Evolutionary conservation across 2,329 filamentous ascomycete species (phyloP), one percentile per base, ranked within the genome.

Genomic region (Botrytis fabae): DNA sequence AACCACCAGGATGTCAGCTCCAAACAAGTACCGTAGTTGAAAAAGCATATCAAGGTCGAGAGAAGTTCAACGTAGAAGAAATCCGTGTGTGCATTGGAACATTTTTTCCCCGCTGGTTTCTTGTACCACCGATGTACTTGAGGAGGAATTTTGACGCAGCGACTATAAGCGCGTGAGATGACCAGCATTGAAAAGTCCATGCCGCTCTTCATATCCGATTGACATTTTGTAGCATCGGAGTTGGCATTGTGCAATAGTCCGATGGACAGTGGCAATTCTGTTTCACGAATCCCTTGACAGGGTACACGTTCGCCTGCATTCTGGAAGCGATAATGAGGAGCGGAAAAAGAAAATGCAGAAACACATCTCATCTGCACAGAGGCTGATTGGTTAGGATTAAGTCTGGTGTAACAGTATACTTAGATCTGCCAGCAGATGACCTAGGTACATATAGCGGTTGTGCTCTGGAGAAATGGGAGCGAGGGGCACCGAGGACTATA

Each of bases 401-500:
- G 54, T 28, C 20, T 12, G 20, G 38, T 57, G 65, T 42, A 32
- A 57, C 48, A 3, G 48, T 57, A 14, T 57, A 68, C 65, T 22
- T 22, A 68, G 48, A 68, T 57, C 65, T 68, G 65, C 65, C n/a
- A 68, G 48, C 65, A 68, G 48, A 68, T 68, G 48, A 68, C 65
- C 48, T 32, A 42, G 46, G 63, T 38, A 40, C 32, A 38, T 48
- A 28, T 35, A 28, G 32, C 32, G 35, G 64, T n/a, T 38, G 32
- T 51, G 46, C 7, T 54, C 46, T 61, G 22, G 59, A 32, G 35
- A 61, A 22, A 25, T 25, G 35, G 35, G 40, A n/a, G 22, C 35
- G 59, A 40, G 32, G 44, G 18, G 46, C n/a, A 20, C 32, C 12
- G 14, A 66, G 35, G 64, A 54, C 46, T 54, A 42, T 57, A 57